Percentiles rank a stretch among this genome's conserved stretches.
Evolutionary conservation across 495 filamentous ascomycete species (phyloP).

Genomic region (Penicillium atrosanguineum): DNA sequence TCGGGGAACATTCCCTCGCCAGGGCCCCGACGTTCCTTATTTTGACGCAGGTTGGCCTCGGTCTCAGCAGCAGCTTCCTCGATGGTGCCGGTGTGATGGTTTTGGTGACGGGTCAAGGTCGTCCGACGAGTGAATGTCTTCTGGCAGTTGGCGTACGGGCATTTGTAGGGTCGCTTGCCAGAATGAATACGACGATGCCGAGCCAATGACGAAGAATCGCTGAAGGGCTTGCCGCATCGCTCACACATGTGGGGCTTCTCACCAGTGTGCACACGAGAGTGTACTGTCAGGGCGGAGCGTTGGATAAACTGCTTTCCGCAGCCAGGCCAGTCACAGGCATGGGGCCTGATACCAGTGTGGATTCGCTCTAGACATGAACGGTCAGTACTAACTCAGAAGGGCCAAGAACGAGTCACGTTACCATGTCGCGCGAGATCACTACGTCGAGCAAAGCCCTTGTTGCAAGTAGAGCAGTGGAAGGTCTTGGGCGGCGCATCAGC

Average conservation of each 20-base stretch:
- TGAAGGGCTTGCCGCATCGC: conserved; percentile 98
- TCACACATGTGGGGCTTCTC: conserved; percentile 99
- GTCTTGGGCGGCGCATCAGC: conserved; percentile 65
- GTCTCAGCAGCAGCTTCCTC: conserved; percentile 91
- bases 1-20: conserved; percentile 77
- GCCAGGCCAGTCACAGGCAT: conserved; percentile 85
- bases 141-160: conserved; percentile 94
- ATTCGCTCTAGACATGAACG: conserved; percentile 70
- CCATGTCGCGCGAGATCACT: conserved; percentile 96
- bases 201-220: conserved; percentile 93
- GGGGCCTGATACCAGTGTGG: conserved; percentile 86
- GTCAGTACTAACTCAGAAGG: conserved; percentile 25
- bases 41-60: conserved; percentile 69
- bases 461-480: conserved; percentile 88
- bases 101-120: conserved; percentile 92
- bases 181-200: conserved; percentile 94
- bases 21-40: conserved; percentile 59
- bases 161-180: conserved; percentile 95
- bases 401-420: conserved; percentile 46
- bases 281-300: conserved; percentile 93
- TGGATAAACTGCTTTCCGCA: conserved; percentile 98
- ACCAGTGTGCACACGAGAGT: conserved; percentile 91
- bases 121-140: conserved; percentile 98
- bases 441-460: conserved; percentile 87
- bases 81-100: conserved; percentile 91